Percentiles rank a stretch among this genome's conserved stretches.
phyloP scores from a whole-genome alignment of 1,284 basidiomycete species.

The Rugosomyces carneus region DNA sequence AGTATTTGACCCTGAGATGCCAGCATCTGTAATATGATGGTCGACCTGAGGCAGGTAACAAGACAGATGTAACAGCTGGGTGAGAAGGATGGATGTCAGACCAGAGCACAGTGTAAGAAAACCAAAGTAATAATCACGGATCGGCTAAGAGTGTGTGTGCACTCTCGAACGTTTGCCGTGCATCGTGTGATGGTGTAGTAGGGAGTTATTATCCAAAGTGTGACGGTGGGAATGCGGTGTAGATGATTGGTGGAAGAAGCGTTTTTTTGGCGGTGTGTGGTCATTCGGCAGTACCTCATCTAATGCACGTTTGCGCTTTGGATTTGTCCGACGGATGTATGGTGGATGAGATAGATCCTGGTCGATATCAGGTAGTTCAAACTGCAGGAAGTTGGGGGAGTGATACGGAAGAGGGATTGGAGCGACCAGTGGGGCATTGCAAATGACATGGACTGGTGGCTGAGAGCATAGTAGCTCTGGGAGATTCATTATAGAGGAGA shows the following conservation, averaged over 20 bases:
- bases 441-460: conserved; percentile 37
- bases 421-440: conserved; percentile 58
- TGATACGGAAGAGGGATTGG: conserved; percentile 64
- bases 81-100: conserved; percentile 7
- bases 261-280: conserved; percentile 10
- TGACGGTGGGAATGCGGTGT: conserved; percentile 12
- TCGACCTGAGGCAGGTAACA: not conserved
- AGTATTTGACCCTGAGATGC: not conserved
- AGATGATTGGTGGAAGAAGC: conserved; percentile 3
- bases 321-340: conserved; percentile 41
- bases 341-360: conserved; percentile 65
- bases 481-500: too few species aligned
- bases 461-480: conserved; percentile 17
- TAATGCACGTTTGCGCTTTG: conserved; percentile 49
- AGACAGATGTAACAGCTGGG: not conserved
- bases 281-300: conserved; percentile 15
- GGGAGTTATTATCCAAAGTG: not conserved
- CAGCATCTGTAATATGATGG: not conserved
- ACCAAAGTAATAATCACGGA: conserved; percentile 2
- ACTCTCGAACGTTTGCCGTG: conserved; percentile 14
- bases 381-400: conserved; percentile 61
- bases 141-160: conserved; percentile 12
- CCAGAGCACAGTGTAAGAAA: conserved; percentile 1
- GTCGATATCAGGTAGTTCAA: conserved; percentile 59
- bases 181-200: conserved; percentile 8